A percentile compares a stretch with the other conserved stretches of the same genome.
Evolutionary conservation across 1,139 yeast species (phyloP).

Genomic region (Magnusiomyces ingens): DNA sequence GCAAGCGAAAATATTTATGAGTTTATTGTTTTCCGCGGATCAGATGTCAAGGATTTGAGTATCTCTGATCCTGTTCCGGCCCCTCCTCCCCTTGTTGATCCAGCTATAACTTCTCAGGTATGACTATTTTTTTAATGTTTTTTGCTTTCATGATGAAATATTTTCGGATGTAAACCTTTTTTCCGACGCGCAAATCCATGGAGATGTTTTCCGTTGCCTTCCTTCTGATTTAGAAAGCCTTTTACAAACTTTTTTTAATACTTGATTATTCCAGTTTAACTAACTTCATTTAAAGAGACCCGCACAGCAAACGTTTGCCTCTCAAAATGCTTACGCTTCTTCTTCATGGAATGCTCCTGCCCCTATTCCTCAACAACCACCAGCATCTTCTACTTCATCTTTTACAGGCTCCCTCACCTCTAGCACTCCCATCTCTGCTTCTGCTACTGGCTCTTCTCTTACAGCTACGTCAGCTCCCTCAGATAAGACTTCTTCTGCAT

Average conservation of each 20-base stretch:
- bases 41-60: constrained; percentile 83
- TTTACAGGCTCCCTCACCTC: not conserved
- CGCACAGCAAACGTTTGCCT: not conserved
- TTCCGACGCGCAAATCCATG: constrained; percentile 15
- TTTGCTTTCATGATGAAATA: constrained; percentile 13
- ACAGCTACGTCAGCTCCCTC: constrained; percentile 1
- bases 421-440: not conserved
- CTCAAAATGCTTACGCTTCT: constrained; percentile 5
- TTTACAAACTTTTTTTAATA: not conserved
- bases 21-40: constrained; percentile 80
- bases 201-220: constrained; percentile 17
- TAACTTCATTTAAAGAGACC: constrained; percentile 3
- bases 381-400: constrained; percentile 7
- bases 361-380: constrained; percentile 7
- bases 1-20: constrained; percentile 72
- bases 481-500: not conserved
- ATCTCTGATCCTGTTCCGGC: constrained; percentile 62
- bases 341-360: constrained; percentile 4
- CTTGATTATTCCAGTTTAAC: not conserved
- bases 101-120: too few relatives aligned
- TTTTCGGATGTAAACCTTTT: constrained; percentile 15
- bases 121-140: not conserved
- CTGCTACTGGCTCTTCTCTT: constrained; percentile 2
- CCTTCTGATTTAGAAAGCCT: constrained; percentile 12
- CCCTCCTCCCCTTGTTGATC: constrained; percentile 16